Percentiles rank a stretch among this genome's conserved stretches.
These are phyloP conservation scores for Magnolia changhungtana DNA, from an alignment of 164 flowering plant species.

Conservation along the genomic window DNA sequence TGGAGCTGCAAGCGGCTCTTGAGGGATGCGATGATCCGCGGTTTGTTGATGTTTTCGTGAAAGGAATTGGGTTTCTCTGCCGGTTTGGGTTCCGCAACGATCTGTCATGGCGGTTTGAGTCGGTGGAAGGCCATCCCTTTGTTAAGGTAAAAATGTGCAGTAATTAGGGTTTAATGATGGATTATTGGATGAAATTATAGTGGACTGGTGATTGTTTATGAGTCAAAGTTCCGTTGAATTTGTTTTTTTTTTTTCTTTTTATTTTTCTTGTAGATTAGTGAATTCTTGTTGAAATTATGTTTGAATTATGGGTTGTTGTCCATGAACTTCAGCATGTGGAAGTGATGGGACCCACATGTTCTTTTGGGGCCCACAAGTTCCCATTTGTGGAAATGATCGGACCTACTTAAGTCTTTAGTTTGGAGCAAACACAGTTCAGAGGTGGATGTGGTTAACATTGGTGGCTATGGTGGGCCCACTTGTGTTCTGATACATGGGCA, in stretches of 20 bases:
- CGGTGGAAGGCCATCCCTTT: conserved; percentile 64
- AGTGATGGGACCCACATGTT: too few species aligned
- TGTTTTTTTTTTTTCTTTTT: not conserved
- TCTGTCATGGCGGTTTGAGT: conserved; percentile 27
- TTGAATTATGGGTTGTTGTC: too few species aligned
- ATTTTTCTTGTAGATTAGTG: too few species aligned
- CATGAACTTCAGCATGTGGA: too few species aligned
- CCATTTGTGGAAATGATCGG: too few species aligned
- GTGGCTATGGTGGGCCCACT: too few species aligned
- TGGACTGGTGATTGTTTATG: not conserved
- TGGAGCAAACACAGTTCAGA: too few species aligned
- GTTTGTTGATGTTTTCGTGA: conserved; percentile 53
- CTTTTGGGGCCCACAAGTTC: too few species aligned
- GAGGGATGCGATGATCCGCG: conserved; percentile 50
- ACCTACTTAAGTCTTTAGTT: too few species aligned
- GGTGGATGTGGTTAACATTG: too few species aligned
- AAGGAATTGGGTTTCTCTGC: conserved; percentile 65
- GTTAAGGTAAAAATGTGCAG: conserved; percentile 42
- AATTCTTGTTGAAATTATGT: too few species aligned
- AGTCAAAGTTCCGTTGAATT: not conserved
- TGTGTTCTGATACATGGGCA: too few species aligned
- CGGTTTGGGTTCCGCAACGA: conserved; percentile 42
- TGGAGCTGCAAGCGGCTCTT: conserved; percentile 82
- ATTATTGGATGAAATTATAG: not conserved
- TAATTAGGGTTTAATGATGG: not conserved